Evolutionary conservation across 345 rosid genomes (phyloP).

Genomic region (Cardamine resedifolia): DNA sequence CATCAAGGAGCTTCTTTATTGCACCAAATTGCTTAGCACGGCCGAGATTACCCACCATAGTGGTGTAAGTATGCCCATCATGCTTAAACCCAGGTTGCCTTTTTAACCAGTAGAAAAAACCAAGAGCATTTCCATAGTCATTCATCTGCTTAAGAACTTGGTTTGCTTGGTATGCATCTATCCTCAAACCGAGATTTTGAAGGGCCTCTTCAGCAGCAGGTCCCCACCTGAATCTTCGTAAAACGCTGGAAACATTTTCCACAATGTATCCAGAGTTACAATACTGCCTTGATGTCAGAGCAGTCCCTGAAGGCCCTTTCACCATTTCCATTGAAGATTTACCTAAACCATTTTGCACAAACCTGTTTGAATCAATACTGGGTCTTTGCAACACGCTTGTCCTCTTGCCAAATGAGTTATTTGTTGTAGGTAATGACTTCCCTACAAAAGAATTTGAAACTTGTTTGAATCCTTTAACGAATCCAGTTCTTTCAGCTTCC

Average conservation of each 20-base stretch:
- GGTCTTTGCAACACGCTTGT: conserved; percentile 45
- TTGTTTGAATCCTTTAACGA: conserved; percentile 46
- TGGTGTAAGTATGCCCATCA: conserved; percentile 90
- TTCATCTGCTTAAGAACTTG: conserved; percentile 82
- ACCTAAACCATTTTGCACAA: conserved; percentile 42
- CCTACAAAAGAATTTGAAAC: conserved; percentile 32
- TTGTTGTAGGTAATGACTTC: conserved; percentile 18
- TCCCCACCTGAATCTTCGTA: conserved; percentile 68
- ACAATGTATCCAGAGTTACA: conserved; percentile 44
- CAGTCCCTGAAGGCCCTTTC: conserved; percentile 41
- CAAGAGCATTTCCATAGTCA: conserved; percentile 75
- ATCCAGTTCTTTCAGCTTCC: conserved; percentile 46
- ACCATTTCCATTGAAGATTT: conserved; percentile 44
- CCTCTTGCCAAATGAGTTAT: conserved; percentile 45
- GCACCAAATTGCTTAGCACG: conserved; percentile 73
- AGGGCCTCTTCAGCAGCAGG: conserved; percentile 76
- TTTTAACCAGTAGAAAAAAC: conserved; percentile 85
- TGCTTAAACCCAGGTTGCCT: conserved; percentile 69
- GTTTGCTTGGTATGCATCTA: conserved; percentile 88
- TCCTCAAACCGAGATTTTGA: conserved; percentile 43
- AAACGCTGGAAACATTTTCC: conserved; percentile 54
- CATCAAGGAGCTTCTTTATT: conserved; percentile 67
- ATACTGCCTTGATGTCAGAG: conserved; percentile 45
- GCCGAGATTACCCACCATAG: conserved; percentile 93
- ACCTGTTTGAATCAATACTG: conserved; percentile 42